Conservation (phyloP, 2,329 filamentous ascomycete species). For the Orbilia quercus region DNA sequence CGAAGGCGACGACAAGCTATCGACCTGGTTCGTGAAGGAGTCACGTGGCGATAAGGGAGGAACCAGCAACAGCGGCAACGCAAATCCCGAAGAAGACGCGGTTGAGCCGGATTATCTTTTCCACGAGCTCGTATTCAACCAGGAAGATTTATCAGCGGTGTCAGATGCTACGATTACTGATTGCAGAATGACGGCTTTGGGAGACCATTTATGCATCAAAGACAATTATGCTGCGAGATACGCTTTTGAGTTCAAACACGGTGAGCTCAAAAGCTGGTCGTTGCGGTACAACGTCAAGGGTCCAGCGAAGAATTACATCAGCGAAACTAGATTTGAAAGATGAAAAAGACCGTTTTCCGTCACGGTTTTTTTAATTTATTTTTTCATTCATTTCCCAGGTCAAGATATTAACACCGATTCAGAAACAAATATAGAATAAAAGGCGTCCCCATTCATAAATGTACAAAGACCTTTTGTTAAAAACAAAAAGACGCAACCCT, state of each 20-base stretch:
- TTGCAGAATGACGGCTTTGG: constrained; percentile 20
- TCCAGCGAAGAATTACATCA: constrained; percentile 39
- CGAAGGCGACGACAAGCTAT: constrained; percentile 25
- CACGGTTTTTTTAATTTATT: not conserved
- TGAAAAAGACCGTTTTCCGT: not conserved
- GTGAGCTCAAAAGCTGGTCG: constrained; percentile 20
- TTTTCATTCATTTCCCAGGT: not conserved
- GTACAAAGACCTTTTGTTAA: too few relatives aligned
- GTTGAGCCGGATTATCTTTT: constrained; percentile 41
- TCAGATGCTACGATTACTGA: constrained; percentile 2
- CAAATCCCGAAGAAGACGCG: constrained; percentile 7
- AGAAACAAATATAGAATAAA: constrained; percentile 18
- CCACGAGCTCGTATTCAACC: constrained; percentile 25
- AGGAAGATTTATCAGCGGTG: not conserved
- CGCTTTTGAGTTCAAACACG: constrained; percentile 14
- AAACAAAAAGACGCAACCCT: too few relatives aligned
- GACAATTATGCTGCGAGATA: constrained; percentile 42
- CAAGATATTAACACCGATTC: not conserved
- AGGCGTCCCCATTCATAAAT: too few relatives aligned
- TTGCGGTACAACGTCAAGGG: constrained; percentile 37
- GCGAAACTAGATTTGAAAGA: constrained; percentile 32
- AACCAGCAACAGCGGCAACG: constrained; percentile 20
- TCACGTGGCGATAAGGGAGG: constrained; percentile 8
- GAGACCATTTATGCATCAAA: constrained; percentile 42
- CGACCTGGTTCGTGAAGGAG: constrained; percentile 42